Conservation (phyloP, 169 alveolate species). For the Plasmodium yoelii region DNA sequence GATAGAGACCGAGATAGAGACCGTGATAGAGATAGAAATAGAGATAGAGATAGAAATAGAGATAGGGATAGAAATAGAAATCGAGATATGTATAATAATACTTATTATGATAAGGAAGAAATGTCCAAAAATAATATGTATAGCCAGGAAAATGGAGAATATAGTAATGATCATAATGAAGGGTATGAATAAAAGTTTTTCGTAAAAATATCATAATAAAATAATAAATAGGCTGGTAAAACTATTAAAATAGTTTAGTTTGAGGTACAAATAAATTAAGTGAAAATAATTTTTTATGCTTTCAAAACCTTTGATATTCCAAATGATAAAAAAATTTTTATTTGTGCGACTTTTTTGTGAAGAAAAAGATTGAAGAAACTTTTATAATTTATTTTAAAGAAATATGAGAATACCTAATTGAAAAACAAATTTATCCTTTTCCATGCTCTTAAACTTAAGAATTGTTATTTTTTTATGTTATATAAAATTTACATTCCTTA, state of each 20-base stretch:
- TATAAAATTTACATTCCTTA: too few species aligned
- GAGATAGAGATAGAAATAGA: neutral
- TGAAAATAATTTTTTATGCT: too few species aligned
- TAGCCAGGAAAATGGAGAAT: slow-evolving; percentile 3
- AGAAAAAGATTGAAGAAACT: too few species aligned
- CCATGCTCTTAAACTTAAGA: too few species aligned
- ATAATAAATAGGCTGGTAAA: neutral
- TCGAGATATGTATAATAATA: neutral
- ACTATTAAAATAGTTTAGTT: neutral
- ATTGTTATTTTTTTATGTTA: too few species aligned
- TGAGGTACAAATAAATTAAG: too few species aligned
- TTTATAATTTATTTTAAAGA: too few species aligned
- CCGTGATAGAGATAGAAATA: neutral
- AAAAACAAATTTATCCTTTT: too few species aligned
- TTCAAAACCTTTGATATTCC: too few species aligned
- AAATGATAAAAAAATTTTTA: too few species aligned
- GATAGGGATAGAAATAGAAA: slow-evolving; percentile 9
- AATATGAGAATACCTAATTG: too few species aligned
- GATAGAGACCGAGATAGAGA: slow-evolving; percentile 4
- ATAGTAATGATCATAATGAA: neutral
- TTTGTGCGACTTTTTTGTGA: too few species aligned
- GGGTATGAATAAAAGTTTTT: neutral
- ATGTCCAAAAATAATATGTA: neutral
- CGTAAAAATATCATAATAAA: neutral
- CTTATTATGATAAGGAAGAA: neutral